A percentile compares a stretch with the other conserved stretches of the same genome.
Evolutionary conservation across 1,284 basidiomycete genomes (phyloP).

Genomic region (Boletellus deceptivus): DNA sequence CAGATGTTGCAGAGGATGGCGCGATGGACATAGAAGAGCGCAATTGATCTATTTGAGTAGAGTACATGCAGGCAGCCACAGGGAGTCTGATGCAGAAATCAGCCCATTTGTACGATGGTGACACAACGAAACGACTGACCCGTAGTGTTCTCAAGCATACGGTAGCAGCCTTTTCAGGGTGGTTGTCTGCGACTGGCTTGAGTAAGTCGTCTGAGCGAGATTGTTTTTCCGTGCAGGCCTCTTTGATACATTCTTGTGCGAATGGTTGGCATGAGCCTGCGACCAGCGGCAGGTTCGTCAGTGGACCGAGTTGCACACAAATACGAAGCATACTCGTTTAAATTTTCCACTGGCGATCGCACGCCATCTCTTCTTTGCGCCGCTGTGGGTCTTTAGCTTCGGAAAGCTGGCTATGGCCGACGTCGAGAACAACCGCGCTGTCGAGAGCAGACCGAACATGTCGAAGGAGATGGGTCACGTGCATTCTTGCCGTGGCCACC

Average conservation of each 20-base stretch:
- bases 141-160: conserved; percentile 47
- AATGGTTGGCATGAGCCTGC: conserved; percentile 66
- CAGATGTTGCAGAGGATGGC: conserved; percentile 31
- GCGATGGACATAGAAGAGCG: conserved; percentile 12
- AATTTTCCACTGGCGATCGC: conserved; percentile 67
- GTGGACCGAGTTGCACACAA: neutral
- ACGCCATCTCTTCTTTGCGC: conserved; percentile 80
- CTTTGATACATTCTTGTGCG: conserved; percentile 72
- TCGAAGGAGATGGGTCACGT: conserved; percentile 19
- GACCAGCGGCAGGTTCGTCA: conserved; percentile 1
- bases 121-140: conserved; percentile 12
- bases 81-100: conserved; percentile 9
- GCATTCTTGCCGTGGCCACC: neutral
- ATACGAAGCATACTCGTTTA: conserved; percentile 58
- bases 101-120: neutral
- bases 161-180: conserved; percentile 67
- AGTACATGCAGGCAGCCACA: conserved; percentile 9
- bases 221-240: conserved; percentile 62
- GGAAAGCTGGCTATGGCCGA: conserved; percentile 47
- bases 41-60: conserved; percentile 10
- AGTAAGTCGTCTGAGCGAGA: conserved; percentile 63
- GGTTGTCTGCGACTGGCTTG: conserved; percentile 58
- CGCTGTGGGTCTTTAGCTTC: conserved; percentile 75
- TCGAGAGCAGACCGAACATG: conserved; percentile 22
- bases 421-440: conserved; percentile 43